Conservation (phyloP, 352 stramenopile genomes). For the Saprolegnia parasitica region DNA sequence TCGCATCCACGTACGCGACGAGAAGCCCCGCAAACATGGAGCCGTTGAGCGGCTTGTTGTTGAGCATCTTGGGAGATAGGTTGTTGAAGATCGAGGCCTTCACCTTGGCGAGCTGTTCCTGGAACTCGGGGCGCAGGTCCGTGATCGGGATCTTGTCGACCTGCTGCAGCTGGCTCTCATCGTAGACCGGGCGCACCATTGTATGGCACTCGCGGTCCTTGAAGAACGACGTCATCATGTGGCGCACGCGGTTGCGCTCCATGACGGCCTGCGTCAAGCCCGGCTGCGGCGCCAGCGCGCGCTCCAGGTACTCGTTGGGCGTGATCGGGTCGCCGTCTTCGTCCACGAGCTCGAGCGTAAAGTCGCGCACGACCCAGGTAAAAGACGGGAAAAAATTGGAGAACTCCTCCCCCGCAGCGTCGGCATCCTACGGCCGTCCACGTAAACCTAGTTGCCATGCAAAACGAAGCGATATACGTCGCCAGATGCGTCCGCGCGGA, state of each 20-base stretch:
- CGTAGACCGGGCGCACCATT: constrained; percentile 75
- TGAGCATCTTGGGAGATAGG: constrained; percentile 76
- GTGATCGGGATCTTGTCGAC: constrained; percentile 62
- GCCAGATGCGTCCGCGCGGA: constrained; percentile 43
- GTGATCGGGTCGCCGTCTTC: constrained; percentile 78
- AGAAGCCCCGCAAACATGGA: constrained; percentile 76
- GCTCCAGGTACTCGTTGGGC: constrained; percentile 76
- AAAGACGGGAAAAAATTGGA: constrained; percentile 86
- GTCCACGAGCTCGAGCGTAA: constrained; percentile 80
- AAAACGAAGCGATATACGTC: constrained; percentile 2
- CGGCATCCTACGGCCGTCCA: constrained; percentile 10
- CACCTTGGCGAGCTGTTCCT: constrained; percentile 56
- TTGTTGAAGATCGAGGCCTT: constrained; percentile 68
- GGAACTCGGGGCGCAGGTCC: constrained; percentile 72
- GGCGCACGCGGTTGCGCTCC: constrained; percentile 70
- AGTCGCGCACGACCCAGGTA: constrained; percentile 85
- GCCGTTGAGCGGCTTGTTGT: constrained; percentile 71
- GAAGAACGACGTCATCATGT: constrained; percentile 86
- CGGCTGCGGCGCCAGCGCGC: constrained; percentile 62
- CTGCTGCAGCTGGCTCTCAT: constrained; percentile 72
- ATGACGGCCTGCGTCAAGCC: constrained; percentile 56
- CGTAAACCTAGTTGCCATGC: background rate
- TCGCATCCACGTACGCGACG: constrained; percentile 75
- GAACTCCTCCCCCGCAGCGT: constrained; percentile 57
- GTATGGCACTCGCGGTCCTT: constrained; percentile 71